These are phyloP conservation scores for Hanseniaspora pseudoguilliermondii DNA, from an alignment of 805 yeast species.

Conservation along the genomic window DNA sequence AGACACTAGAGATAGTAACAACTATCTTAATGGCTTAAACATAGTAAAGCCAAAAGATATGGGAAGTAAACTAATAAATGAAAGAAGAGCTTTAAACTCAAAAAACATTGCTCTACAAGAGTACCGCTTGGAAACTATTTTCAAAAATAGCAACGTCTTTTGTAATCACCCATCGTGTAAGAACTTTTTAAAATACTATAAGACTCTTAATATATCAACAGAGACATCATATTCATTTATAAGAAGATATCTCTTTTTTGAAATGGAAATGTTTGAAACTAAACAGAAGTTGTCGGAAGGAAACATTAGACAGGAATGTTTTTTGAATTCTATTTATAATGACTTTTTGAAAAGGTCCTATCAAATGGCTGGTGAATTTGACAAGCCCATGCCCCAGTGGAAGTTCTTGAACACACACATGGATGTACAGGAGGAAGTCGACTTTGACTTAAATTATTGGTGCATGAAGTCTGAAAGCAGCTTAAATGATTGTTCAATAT, in stretches of 20 bases:
- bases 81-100: not conserved
- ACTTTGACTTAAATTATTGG: conserved; percentile 7
- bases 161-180: conserved; percentile 18
- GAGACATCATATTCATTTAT: conserved; percentile 12
- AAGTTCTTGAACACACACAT: conserved; percentile 6
- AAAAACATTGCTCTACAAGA: conserved; percentile 12
- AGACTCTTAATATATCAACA: conserved; percentile 13
- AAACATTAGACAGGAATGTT: conserved; percentile 24
- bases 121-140: conserved; percentile 17
- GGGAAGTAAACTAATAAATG: not conserved
- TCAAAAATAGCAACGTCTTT: conserved; percentile 12
- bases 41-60: not conserved
- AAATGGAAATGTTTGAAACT: conserved; percentile 23
- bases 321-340: conserved; percentile 21
- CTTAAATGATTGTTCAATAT: conserved; percentile 2
- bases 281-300: conserved; percentile 10
- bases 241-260: conserved; percentile 22
- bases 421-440: conserved; percentile 1
- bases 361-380: not conserved
- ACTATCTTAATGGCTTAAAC: not conserved
- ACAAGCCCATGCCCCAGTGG: not conserved
- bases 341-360: conserved; percentile 4
- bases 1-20: not conserved
- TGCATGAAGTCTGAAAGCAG: not conserved
- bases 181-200: not conserved